Conservation (phyloP, 805 yeast species). For the Ogataea glucozyma region DNA sequence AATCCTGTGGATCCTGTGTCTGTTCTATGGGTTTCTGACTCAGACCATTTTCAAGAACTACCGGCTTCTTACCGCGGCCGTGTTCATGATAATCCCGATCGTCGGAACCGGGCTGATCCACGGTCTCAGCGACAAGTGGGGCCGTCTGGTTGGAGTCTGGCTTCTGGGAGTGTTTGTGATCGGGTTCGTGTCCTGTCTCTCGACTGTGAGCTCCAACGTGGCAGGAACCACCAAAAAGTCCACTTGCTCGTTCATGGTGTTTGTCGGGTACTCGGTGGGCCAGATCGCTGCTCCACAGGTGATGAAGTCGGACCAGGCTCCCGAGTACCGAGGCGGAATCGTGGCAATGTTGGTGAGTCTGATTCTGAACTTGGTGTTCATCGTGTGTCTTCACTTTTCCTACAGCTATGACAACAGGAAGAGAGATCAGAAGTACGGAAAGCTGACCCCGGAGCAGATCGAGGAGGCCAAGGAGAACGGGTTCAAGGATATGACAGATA, state of each 20-base stretch:
- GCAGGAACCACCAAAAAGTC: constrained; percentile 62
- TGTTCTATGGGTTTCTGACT: constrained; percentile 13
- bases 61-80: constrained; percentile 19
- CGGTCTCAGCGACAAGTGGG: constrained; percentile 24
- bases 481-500: constrained; percentile 59
- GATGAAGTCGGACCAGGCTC: constrained; percentile 51
- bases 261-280: constrained; percentile 56
- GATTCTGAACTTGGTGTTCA: constrained; percentile 32
- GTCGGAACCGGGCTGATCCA: constrained; percentile 20
- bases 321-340: constrained; percentile 44
- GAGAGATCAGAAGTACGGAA: constrained; percentile 42
- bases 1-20: constrained; percentile 22
- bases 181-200: constrained; percentile 19
- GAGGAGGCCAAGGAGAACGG: constrained; percentile 40
- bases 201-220: constrained; percentile 42
- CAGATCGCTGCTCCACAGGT: constrained; percentile 63
- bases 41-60: constrained; percentile 15
- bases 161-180: constrained; percentile 18
- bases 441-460: constrained; percentile 19
- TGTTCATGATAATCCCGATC: constrained; percentile 18
- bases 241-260: constrained; percentile 50
- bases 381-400: constrained; percentile 19
- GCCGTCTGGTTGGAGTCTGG: constrained; percentile 21
- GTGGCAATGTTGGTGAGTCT: constrained; percentile 43
- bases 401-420: constrained; percentile 45